Base-by-base conservation (phyloP, 257 asterid species). In the Paraleonurus japonicus region DNA sequence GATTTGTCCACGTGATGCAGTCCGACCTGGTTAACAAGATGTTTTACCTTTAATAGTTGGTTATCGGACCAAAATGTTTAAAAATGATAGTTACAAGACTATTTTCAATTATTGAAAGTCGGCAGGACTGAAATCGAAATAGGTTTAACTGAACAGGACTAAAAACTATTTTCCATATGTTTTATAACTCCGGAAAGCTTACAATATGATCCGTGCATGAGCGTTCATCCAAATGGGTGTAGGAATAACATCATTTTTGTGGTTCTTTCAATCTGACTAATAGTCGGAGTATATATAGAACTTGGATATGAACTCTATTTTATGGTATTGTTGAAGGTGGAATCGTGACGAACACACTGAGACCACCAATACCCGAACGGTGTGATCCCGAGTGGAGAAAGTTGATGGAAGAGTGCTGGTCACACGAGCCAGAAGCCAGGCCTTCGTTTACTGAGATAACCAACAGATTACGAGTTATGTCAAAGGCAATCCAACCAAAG, bases 331-430 rank as follows among this genome's bases (percentile, higher is more conserved):
- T 43, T 78, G 79, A 68, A 94, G 97, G 97, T 79, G 99, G 99
- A 35, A 94, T 94, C 76, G 92, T 89, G 62, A 91, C 81, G 43
- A 85, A 89, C 85, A 85, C 95, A 5, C 84, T 94, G 24, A 80
- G 97, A 84, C 99, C 99, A 74, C 81, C 87, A 11, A 78, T 94
- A 43, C 96, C 99, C 0, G 92, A 89, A 70, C 80, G 86, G 4
- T 94, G 97, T 65, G 96, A 91, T 80, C 71, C 86, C 0, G 92
- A 81, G 55, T 94, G 99, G 99, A 83, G 82, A 77, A 80, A 76
- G 48, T 67, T 94, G 83, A 91, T 91, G 96, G 97, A 89, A 73
- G 95, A 92, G 65, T 94, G 99, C 81, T 94, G 99, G 99, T 85
- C 93, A 16, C 88, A 80, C 33, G 92, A 91, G 72, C 96, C 99